Base-by-base conservation (phyloP, 306 rosid species). In the Trifolium dubium region DNA sequence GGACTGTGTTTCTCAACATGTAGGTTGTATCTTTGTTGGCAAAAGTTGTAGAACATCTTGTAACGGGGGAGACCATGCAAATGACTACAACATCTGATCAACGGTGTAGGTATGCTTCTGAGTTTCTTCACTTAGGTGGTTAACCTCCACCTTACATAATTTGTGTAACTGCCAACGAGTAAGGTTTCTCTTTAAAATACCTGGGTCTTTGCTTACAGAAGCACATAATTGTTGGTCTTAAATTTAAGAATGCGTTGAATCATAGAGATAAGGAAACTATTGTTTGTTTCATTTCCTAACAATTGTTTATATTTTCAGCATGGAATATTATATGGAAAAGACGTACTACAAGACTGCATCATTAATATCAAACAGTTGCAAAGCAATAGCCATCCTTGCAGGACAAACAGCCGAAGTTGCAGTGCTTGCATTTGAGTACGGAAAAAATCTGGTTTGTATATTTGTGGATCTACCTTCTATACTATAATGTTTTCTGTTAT, bases 41-140 rank as follows among this genome's bases (percentile, higher is more conserved):
- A 77, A 87, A 75, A 69, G 97, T 85, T 53, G 87, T 94, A 11
- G 96, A 94, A 77, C 91, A 94, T 75, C 97, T 94, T 74, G 99
- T 94, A 40, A 94, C 96, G 0, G 99, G 99, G 86, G 96, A 91
- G 85, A 89, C 96, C 13, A 94, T 94, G 99, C 96, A 94, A 87
- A 94, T 94, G 95, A 88, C 89, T 39, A 80, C 92, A 2, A 56
- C 96, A 68, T 83, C 92, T 72, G 95, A 84, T 77, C 91, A 92
- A 86, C 88, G 88, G 83, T 92, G 88, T 85, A 89, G 92, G 99
- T 94, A 89, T 71, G 86, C 75, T 46, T 77, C 81, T 46, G 75
- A 75, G 63, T 71, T 78, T 67, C 64, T 65, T 46, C 64, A n/a
- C 10, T 61, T 6, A 28, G 5, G 44, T 63, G 67, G 62, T 79